Evolutionary conservation across 176 grass and related monocot genomes (phyloP).

Genomic region (Pontederia paniculata): DNA sequence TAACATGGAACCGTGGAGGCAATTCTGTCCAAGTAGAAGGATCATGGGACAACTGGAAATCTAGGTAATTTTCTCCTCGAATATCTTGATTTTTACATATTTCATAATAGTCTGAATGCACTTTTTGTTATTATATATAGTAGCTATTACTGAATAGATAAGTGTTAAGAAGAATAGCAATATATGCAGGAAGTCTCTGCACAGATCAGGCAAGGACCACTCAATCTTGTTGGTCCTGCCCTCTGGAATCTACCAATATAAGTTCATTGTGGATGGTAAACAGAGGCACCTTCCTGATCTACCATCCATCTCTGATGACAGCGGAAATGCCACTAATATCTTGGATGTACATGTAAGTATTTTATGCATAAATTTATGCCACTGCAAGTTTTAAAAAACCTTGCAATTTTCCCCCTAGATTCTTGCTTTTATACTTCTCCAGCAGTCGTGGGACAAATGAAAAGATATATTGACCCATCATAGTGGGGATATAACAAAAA

Average conservation of each 20-base stretch:
- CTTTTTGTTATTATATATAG: too few species aligned
- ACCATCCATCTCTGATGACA: slow-evolving; percentile 58
- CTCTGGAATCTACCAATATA: slow-evolving; percentile 81
- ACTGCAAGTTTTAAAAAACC: not conserved
- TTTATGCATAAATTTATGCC: slow-evolving; percentile 20
- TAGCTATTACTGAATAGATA: too few species aligned
- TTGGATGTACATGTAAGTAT: slow-evolving; percentile 82
- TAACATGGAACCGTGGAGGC: slow-evolving; percentile 88
- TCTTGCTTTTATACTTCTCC: too few species aligned
- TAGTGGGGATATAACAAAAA: not conserved
- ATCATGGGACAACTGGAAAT: slow-evolving; percentile 98
- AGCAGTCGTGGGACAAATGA: too few species aligned
- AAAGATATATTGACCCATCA: too few species aligned
- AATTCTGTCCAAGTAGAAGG: slow-evolving; percentile 80
- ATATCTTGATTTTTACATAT: not conserved
- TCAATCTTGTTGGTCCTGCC: slow-evolving; percentile 82
- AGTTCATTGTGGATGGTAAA: slow-evolving; percentile 83
- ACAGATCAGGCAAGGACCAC: slow-evolving; percentile 82
- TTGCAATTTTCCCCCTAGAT: too few species aligned
- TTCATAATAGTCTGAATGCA: too few species aligned
- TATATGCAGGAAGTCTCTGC: slow-evolving; percentile 49
- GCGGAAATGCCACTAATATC: slow-evolving; percentile 62
- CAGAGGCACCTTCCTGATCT: slow-evolving; percentile 62
- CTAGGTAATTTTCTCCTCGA: slow-evolving; percentile 37
- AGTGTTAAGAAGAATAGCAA: too few species aligned